These are phyloP conservation scores for Plenodomus lindquistii DNA, from an alignment of 2,329 filamentous ascomycete species.

Conservation along the genomic window DNA sequence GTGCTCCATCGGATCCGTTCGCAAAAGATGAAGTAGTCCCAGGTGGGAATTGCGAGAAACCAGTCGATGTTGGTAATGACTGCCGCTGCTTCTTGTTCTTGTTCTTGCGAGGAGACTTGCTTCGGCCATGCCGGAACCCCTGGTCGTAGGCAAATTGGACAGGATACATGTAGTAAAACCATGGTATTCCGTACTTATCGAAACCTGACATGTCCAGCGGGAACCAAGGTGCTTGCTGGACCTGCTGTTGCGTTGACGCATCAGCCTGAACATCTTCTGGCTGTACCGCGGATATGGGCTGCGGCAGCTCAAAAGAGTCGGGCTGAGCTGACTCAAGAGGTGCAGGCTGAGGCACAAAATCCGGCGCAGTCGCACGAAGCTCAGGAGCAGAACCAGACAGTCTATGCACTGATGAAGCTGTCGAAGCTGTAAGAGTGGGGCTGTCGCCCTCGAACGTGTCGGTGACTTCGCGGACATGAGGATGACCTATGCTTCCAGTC, in stretches of 20 bases:
- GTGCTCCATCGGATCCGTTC: background rate
- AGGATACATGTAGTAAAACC: constrained; percentile 37
- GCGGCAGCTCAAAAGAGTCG: background rate
- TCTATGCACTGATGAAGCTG: constrained; percentile 7
- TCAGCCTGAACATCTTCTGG: background rate
- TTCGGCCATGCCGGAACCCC: constrained; percentile 13
- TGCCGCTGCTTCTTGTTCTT: constrained; percentile 14
- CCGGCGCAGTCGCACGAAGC: constrained; percentile 36
- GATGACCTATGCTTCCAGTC: constrained; percentile 4
- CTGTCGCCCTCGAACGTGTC: background rate
- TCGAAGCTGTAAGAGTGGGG: background rate
- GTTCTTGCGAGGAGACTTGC: constrained; percentile 25
- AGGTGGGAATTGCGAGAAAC: background rate
- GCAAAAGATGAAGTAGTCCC: background rate
- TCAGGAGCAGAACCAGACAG: constrained; percentile 23
- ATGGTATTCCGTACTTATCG: constrained; percentile 31
- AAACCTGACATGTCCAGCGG: constrained; percentile 22
- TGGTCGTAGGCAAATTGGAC: constrained; percentile 23
- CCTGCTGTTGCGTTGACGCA: background rate
- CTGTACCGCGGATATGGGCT: no score
- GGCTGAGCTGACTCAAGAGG: background rate
- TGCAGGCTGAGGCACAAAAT: constrained; percentile 29
- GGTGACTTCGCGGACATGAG: background rate
- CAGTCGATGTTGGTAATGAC: background rate
- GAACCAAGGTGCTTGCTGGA: constrained; percentile 1